These are phyloP conservation scores for Evernia prunastri DNA, from an alignment of 495 filamentous ascomycete genomes.

Conservation along the genomic window DNA sequence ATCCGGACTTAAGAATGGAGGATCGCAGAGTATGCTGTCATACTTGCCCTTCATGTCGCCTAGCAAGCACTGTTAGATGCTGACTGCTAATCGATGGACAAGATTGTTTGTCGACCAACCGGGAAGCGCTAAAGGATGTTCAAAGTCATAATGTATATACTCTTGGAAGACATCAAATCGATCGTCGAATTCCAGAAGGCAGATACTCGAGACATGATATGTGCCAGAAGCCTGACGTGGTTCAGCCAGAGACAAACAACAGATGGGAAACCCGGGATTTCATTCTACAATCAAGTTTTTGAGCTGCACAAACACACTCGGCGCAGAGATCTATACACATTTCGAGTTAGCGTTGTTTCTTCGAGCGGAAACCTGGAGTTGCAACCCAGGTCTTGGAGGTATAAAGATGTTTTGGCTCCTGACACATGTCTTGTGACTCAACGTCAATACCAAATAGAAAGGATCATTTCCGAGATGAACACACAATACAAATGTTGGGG, in stretches of 20 bases:
- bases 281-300: slow-evolving; percentile 56
- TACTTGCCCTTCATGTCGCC: slow-evolving; percentile 54
- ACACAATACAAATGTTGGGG: slow-evolving; percentile 51
- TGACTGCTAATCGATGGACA: not conserved
- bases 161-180: slow-evolving; percentile 65
- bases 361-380: not conserved
- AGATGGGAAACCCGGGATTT: slow-evolving; percentile 12
- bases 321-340: slow-evolving; percentile 49
- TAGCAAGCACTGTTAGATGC: slow-evolving; percentile 17
- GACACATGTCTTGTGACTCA: not conserved
- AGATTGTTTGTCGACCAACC: slow-evolving; percentile 31
- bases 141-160: slow-evolving; percentile 67
- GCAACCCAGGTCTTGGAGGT: not conserved
- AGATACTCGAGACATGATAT: slow-evolving; percentile 45
- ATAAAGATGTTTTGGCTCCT: not conserved
- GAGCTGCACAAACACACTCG: slow-evolving; percentile 67
- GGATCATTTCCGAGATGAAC: not conserved
- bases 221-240: slow-evolving; percentile 14
- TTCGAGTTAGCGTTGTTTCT: not conserved
- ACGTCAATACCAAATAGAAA: not conserved
- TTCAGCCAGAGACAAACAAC: not conserved
- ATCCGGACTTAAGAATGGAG: slow-evolving; percentile 70
- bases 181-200: slow-evolving; percentile 63
- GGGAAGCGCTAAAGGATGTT: slow-evolving; percentile 56
- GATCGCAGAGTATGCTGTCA: slow-evolving; percentile 65